Conservation (phyloP, 768 basidiomycete species). For the Naganishia kalamii region DNA sequence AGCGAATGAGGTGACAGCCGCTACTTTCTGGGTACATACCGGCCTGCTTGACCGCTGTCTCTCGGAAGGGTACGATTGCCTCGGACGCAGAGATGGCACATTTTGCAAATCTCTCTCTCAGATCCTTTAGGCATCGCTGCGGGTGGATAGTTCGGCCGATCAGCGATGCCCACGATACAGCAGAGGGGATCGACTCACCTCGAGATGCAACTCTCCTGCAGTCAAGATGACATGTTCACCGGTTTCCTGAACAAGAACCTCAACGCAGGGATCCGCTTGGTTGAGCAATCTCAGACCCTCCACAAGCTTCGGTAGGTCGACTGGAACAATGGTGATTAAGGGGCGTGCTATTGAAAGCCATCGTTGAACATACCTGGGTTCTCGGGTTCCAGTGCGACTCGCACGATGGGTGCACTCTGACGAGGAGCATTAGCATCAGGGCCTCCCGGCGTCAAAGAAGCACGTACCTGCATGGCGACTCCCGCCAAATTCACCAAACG, state of each 20-base stretch:
- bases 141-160: not conserved
- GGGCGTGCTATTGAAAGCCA: not conserved
- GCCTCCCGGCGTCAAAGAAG: not conserved
- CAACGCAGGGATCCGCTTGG: constrained; percentile 94
- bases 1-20: constrained; percentile 15
- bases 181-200: no score
- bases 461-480: constrained; percentile 33
- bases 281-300: constrained; percentile 78
- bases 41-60: constrained; percentile 74
- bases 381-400: constrained; percentile 84
- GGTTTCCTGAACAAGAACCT: constrained; percentile 92
- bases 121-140: constrained; percentile 88
- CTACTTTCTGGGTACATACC: constrained; percentile 50
- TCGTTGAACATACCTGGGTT: constrained; percentile 50
- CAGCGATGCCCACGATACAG: not conserved
- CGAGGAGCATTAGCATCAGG: constrained; percentile 47
- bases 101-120: constrained; percentile 89
- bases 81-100: constrained; percentile 89
- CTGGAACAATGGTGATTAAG: constrained; percentile 26
- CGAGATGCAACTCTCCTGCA: constrained; percentile 90
- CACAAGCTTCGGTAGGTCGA: constrained; percentile 83
- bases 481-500: constrained; percentile 36
- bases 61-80: constrained; percentile 95
- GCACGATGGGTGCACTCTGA: constrained; percentile 72
- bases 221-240: constrained; percentile 96